Evolutionary conservation across 164 flowering plant genomes (phyloP), one percentile per base, ranked within the genome.

Genomic region (Magnolia officinalis): DNA sequence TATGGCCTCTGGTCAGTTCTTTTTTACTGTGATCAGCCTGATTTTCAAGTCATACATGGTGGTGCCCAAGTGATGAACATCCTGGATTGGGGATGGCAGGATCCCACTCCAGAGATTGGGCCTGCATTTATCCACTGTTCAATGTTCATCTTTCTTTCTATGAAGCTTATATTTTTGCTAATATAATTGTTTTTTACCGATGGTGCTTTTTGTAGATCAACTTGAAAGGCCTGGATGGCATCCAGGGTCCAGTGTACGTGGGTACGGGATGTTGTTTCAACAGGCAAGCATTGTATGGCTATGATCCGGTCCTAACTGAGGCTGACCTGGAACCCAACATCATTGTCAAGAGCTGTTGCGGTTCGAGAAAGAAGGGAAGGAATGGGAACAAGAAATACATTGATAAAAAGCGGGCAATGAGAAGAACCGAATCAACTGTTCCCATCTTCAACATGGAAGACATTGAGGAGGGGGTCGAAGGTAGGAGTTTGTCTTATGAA

Each of bases 221-320:
- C 87, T 84, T 96, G 95, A 96, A 96, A 82, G 99, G 97, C 73
- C 81, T 85, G 79, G 99, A 96, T 87, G 99, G 99, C 77, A 84
- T 96, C 80, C 99, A 96, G 78, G 99, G 99, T 49, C 99, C 99
- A 24, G 95, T 96, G 31, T 96, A 96, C 78, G 99, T 96, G 84
- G 99, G 99, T 72, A 96, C 99, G 18, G 99, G 99, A 31, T 92
- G 97, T 75, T 92, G 97, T 86, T 96, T 96, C 85, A 96, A 92
- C 80, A 86, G 99, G 85, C 98, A 93, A 81, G 99, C 99, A 75
- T 81, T 96, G 19, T 96, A 96, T 86, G 99, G 99, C 50, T 94
- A 96, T 84, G 98, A 94, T 81, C 98, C 99, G 50, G 89, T 96
- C 72, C 84, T 96, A 77, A 88, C 95, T 26, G 98, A 93, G 80